These are phyloP conservation scores for Puccinia polysora DNA, from an alignment of 1,284 basidiomycete species.

Conservation along the genomic window DNA sequence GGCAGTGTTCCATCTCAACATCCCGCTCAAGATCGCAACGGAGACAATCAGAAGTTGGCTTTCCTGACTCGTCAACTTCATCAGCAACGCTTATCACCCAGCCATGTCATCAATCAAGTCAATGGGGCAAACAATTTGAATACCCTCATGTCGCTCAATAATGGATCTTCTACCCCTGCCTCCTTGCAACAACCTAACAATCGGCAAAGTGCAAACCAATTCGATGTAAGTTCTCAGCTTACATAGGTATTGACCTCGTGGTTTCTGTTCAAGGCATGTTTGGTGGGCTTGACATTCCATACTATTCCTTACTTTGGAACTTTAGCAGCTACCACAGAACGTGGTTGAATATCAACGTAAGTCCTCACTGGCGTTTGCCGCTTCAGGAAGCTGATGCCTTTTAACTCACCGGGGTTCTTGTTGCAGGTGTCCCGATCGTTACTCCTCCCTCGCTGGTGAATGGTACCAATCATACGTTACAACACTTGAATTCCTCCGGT, in stretches of 20 bases:
- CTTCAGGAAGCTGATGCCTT: not conserved
- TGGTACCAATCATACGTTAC: conserved; percentile 11
- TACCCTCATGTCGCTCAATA: not conserved
- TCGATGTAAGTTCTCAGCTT: conserved; percentile 11
- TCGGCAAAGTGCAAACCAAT: conserved; percentile 20
- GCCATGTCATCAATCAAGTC: not conserved
- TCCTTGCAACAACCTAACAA: conserved; percentile 2
- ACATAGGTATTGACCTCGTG: not conserved
- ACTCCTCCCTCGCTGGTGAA: conserved; percentile 6
- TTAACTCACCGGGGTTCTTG: too few relatives aligned
- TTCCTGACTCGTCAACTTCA: conserved; percentile 39
- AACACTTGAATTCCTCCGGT: conserved; percentile 9
- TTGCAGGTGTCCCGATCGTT: conserved; percentile 11
- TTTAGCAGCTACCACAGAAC: conserved; percentile 12
- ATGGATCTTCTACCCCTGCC: not conserved
- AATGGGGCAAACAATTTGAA: not conserved
- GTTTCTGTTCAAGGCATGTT: not conserved
- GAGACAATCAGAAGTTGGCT: conserved; percentile 35
- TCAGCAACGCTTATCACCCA: conserved; percentile 36
- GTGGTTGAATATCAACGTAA: conserved; percentile 20
- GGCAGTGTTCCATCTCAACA: conserved; percentile 14
- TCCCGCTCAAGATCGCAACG: conserved; percentile 14
- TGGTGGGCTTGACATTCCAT: not conserved
- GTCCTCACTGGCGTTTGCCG: not conserved
- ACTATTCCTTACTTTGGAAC: not conserved